Evolutionary conservation across 331 rosid species (phyloP), one percentile per base, ranked within the genome.

Genomic region (Prunus yedoensis): DNA sequence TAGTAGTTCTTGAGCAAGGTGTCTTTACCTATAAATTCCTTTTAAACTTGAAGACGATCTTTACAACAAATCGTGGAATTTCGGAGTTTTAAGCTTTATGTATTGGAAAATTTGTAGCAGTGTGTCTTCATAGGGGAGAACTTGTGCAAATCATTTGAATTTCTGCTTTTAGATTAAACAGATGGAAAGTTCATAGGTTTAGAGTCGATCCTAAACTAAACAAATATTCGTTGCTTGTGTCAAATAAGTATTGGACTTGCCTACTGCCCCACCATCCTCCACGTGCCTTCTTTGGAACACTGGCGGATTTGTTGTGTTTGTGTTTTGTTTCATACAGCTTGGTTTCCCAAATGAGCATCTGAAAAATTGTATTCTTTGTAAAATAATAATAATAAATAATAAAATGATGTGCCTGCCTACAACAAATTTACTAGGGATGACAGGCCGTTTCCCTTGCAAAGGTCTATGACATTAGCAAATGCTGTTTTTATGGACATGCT

Each of bases 271-370:
- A 0, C 9, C 62, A 8, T 71, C 53, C 49, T 58, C 79, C 83
- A 82, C 52, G 25, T 60, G 45, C 80, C 64, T 59, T 54, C 30
- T 45, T 71, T 18, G 68, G 52, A 80, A 80, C 66, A 6, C 41
- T n/a, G 65, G 58, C 46, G 58, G 38, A 66, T 52, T 61, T 62
- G 51, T 66, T 50, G 38, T 50, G 20, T 11, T 16, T 20, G 4
- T 35, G 52, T 27, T 27, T 32, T 61, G 66, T 74, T 38, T 66
- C 28, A 12, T 54, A 16, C 62, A 73, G 54, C 35, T 73, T 41
- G 62, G 28, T 47, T 70, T 54, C 64, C 63, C 47, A 47, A 68
- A 65, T 47, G 63, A 43, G 74, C 28, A 63, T 38, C 21, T 3
- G 17, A 32, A 21, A 17, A 49, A 23, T 27, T 65, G 54, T 52